Base-by-base conservation (phyloP, 495 filamentous ascomycete genomes). In the Trichoderma erinaceum region DNA sequence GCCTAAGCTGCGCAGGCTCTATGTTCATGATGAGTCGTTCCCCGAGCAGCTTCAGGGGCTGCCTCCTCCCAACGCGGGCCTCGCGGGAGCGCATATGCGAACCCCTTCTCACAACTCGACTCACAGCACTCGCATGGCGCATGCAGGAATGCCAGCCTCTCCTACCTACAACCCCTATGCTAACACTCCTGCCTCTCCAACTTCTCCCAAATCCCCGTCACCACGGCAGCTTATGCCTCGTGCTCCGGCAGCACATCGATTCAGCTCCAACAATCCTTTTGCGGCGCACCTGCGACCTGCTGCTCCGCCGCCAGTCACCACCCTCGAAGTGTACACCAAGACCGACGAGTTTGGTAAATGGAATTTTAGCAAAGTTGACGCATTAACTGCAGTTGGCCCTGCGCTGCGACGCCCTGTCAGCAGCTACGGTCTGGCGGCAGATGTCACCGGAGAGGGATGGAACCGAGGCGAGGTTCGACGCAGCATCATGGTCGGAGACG, bases 341-440 rank as follows among this genome's bases (percentile, higher is more conserved):
- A 90, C 91, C 32, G 82, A 92, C 23, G 88, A 93, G 69, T 92
- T 93, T 71, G 80, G 92, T 25, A 91, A 93, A 70, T 97, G 93
- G 93, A 89, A 90, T 70, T 90, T 93, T 74, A 78, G 80, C 29
- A 74, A 74, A 35, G 78, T 85, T 27, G 70, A 77, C 70, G 56
- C 56, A 32, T 61, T 61, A 32, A 76, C 79, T 12, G 72, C 64
- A 69, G 75, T 32, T 63, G 71, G 10, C 67, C 70, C 0, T 70
- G 66, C 16, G 70, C 67, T 6, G 66, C 73, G 72, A 16, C 76
- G 82, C 32, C 83, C 81, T 21, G 69, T 84, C 25, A 83, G 82
- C 68, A 80, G 75, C 69, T 88, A 86, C 70, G 84, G 84, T 18
- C 73, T 85, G 68, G 79, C 70, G 3, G 75, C 76, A 3, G 81